These are phyloP conservation scores for Penicillium sp. DNA, from an alignment of 2,329 filamentous ascomycete genomes.

Conservation along the genomic window DNA sequence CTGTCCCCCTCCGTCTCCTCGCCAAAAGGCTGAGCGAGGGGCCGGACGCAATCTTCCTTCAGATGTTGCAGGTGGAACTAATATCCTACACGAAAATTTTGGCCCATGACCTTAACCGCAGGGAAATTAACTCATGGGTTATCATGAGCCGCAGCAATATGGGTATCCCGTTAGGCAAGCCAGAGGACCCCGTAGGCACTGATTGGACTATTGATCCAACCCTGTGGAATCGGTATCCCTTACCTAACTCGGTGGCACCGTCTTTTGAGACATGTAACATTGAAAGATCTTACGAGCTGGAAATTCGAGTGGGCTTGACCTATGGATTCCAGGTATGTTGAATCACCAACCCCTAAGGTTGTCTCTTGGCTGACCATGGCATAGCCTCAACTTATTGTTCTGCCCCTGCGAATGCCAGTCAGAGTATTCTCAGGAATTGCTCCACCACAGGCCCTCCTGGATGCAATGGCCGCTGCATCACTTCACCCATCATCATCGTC, in stretches of 20 bases:
- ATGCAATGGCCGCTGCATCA: constrained; percentile 55
- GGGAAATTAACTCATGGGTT: constrained; percentile 73
- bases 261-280: constrained; percentile 89
- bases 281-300: constrained; percentile 75
- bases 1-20: constrained; percentile 76
- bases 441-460: constrained; percentile 73
- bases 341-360: neutral
- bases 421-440: constrained; percentile 85
- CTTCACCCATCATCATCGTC: constrained; percentile 23
- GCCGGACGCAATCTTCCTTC: constrained; percentile 69
- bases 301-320: constrained; percentile 74
- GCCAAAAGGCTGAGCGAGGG: constrained; percentile 72
- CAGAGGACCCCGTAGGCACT: constrained; percentile 58
- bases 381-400: constrained; percentile 70
- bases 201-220: constrained; percentile 69
- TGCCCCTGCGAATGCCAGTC: constrained; percentile 76
- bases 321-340: constrained; percentile 62
- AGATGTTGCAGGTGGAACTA: constrained; percentile 77
- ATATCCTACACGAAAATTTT: constrained; percentile 76
- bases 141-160: constrained; percentile 71
- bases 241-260: constrained; percentile 85
- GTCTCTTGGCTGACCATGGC: constrained; percentile 19
- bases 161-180: constrained; percentile 65
- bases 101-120: constrained; percentile 71
- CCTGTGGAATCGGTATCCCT: constrained; percentile 68